Evolutionary conservation across 2,329 filamentous ascomycete species (phyloP), one percentile per base, ranked within the genome.

Genomic region (Thielaviopsis euricoi): DNA sequence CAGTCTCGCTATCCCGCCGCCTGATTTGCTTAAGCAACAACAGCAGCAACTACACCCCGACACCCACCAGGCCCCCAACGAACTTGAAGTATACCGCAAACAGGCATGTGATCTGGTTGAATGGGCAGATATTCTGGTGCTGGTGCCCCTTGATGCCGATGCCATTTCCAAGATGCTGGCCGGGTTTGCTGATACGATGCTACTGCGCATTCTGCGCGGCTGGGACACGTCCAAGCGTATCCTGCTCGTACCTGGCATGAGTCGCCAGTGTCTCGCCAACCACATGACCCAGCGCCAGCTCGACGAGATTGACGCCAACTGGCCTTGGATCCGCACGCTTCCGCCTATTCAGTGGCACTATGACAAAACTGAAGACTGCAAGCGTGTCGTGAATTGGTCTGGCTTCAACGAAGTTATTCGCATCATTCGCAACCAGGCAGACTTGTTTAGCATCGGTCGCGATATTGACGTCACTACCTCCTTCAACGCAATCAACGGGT

Each of bases 161-260:
- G 85, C 84, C 58, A 76, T 95, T 58, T 87, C 87, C 29, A 88
- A 88, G 67, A 95, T 96, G 89, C 76, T 95, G 66, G 81, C 85
- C 57, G 90, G 90, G 56, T 79, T 91, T 59, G 84, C 87, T 2
- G 88, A 88, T 65, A 94, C 84, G 29, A 76, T 95, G 57, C 76
- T 94, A 7, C 76, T 94, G 56, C 86, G 91, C 64, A 80, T 95
- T 0, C 69, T 96, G 53, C 80, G 90, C 56, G 86, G 87, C 58
- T 96, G 90, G 90, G 84, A 94, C 64, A 82, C 86, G 0, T 85
- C 84, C 6, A 95, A 95, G 71, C 86, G 85, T 64, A 86, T 95
- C 29, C 72, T 95, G 53, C 73, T 96, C 59, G 83, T 95, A 6
- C 89, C 90, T 0, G 88, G 87, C 62, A 94, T 96, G 89, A 91